These are phyloP conservation scores for Kernera saxatilis DNA, from an alignment of 345 rosid genomes.

Conservation along the genomic window DNA sequence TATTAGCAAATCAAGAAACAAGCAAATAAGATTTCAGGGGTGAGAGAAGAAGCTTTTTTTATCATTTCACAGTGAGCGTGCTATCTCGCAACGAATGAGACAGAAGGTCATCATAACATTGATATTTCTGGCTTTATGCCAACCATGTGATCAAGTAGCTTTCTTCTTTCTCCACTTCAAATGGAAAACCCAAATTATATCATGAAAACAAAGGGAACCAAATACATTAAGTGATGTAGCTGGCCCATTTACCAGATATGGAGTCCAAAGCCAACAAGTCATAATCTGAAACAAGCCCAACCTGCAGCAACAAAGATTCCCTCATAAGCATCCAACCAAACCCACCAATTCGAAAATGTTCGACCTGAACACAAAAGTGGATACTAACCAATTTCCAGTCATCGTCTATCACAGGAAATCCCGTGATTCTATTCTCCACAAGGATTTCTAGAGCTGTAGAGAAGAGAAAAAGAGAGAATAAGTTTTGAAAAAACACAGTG, in stretches of 20 bases:
- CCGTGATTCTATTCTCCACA: constrained; percentile 73
- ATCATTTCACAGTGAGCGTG: constrained; percentile 29
- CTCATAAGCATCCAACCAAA: background rate
- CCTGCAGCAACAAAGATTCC: constrained; percentile 47
- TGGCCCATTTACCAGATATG: constrained; percentile 59
- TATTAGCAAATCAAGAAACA: constrained; percentile 14
- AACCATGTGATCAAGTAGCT: constrained; percentile 24
- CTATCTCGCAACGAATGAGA: constrained; percentile 15
- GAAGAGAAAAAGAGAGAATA: background rate
- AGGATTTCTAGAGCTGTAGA: constrained; percentile 61
- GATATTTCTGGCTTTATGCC: background rate
- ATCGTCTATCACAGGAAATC: constrained; percentile 87
- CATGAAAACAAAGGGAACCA: constrained; percentile 14
- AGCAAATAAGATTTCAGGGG: constrained; percentile 5
- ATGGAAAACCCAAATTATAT: background rate
- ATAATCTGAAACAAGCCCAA: constrained; percentile 95
- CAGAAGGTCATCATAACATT: constrained; percentile 22
- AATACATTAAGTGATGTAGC: background rate
- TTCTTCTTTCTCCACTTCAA: constrained; percentile 1
- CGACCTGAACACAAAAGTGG: constrained; percentile 1
- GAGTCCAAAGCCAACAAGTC: constrained; percentile 93
- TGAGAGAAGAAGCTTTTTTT: constrained; percentile 13
- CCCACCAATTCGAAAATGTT: background rate
- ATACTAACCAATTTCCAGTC: constrained; percentile 69
- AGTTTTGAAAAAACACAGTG: background rate